Conservation (phyloP, 2,329 filamentous ascomycete species). For the Clarireedia paspali region DNA sequence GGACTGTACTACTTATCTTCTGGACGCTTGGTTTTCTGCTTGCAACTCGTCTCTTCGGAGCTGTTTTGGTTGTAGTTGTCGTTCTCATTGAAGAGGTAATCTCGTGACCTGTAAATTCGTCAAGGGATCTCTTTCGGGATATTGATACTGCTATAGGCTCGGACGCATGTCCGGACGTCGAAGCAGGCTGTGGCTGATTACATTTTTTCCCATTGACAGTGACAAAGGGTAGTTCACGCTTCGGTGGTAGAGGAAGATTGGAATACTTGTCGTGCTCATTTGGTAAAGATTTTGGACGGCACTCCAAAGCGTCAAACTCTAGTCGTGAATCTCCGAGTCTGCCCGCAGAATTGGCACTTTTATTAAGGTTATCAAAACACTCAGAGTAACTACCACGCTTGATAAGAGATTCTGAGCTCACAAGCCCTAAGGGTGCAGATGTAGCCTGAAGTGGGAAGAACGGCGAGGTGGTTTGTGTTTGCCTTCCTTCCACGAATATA, state of each 20-base stretch:
- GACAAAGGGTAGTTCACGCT: conserved; percentile 23
- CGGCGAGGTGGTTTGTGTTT: background rate
- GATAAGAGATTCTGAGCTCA: too few species aligned
- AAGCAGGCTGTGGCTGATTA: background rate
- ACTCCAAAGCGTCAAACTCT: background rate
- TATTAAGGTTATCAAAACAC: too few species aligned
- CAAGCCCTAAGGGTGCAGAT: background rate
- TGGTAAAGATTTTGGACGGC: background rate
- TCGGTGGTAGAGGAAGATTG: conserved; percentile 19
- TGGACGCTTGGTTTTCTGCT: background rate
- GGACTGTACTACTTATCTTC: background rate
- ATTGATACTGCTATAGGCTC: background rate
- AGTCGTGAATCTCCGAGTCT: background rate
- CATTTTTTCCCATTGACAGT: conserved; percentile 10
- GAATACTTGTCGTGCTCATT: conserved; percentile 1
- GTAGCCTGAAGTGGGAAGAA: background rate
- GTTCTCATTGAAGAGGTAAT: background rate
- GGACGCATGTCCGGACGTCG: background rate
- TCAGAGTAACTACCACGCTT: too few species aligned
- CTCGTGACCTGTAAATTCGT: background rate
- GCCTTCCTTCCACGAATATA: background rate
- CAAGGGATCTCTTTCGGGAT: background rate
- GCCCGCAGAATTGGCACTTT: background rate
- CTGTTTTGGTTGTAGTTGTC: background rate
- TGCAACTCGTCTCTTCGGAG: background rate